Base-by-base conservation (phyloP, 1,139 yeast genomes). In the Scheffersomyces illinoinensis region DNA sequence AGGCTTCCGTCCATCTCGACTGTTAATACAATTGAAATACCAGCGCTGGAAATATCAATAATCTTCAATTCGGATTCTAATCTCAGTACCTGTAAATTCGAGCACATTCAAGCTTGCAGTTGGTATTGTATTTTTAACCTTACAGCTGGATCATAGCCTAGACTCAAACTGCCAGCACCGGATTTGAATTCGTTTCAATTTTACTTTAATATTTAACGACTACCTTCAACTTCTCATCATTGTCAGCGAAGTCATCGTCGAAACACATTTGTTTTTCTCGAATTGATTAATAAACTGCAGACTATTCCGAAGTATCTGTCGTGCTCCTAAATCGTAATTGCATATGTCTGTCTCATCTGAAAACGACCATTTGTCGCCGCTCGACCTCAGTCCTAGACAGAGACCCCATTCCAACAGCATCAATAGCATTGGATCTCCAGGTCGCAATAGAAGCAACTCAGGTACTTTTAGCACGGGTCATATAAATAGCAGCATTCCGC, bases 351-450 rank as follows among this genome's bases (percentile, higher is more conserved):
- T 33, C 43, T 33, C 43, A 12, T 33, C 43, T 33, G 43, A 33
- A 33, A 10, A 17, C 26, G 51, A 48, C 17, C 24, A 20, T 24
- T 48, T 48, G 51, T 48, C 51, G 17, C 51, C 51, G 24, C 51
- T 20, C 24, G 51, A 48, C 51, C 24, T 48, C n/a, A 48, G 51
- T 24, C 51, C 51, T 20, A 48, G 51, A 48, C 51, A 48, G 24
- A 48, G 51, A n/a, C 26, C 51, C 6, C 65, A 62, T 52, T 60
- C 64, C 54, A 58, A 61, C 61, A 62, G 67, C 58, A 66, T 68
- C 65, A 64, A 67, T 58, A 68, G 72, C 62, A 59, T 60, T 54
- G 59, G 58, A 53, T 54, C 62, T 39, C 48, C 54, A 53, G 33
- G 48, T 53, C 61, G 63, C 51, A 58, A 61, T 56, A 58, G 66